These are phyloP conservation scores for Yamadazyma trypodendri DNA, from an alignment of 1,139 yeast species.

Conservation along the genomic window DNA sequence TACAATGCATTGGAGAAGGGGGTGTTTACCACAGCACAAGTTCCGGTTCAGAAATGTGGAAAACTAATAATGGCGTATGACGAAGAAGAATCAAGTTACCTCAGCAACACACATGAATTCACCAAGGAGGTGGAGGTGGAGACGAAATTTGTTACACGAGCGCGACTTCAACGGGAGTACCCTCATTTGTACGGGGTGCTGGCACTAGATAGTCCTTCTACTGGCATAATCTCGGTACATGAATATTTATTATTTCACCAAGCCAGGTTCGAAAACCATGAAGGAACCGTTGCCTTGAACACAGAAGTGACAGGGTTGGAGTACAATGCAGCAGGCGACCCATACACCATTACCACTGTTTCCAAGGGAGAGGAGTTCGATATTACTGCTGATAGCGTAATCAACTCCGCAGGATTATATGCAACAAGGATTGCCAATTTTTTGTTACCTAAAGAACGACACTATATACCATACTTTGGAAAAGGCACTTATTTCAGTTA, in stretches of 20 bases:
- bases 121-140: constrained; percentile 55
- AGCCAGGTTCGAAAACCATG: constrained; percentile 50
- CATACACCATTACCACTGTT: constrained; percentile 30
- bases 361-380: constrained; percentile 39
- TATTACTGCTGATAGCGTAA: constrained; percentile 55
- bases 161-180: constrained; percentile 46
- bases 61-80: constrained; percentile 88
- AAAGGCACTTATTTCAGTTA: constrained; percentile 80
- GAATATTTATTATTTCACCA: constrained; percentile 62
- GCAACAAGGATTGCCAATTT: constrained; percentile 70
- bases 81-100: constrained; percentile 58
- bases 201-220: constrained; percentile 76
- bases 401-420: constrained; percentile 77
- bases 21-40: constrained; percentile 32
- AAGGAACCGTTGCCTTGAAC: constrained; percentile 64
- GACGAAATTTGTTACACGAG: constrained; percentile 51
- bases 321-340: constrained; percentile 18
- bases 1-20: constrained; percentile 49
- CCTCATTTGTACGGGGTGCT: constrained; percentile 65
- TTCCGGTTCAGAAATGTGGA: constrained; percentile 66
- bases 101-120: constrained; percentile 51
- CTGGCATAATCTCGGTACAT: constrained; percentile 85
- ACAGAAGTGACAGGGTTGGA: constrained; percentile 54
- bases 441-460: constrained; percentile 63
- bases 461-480: constrained; percentile 62